A percentile compares a stretch with the other conserved stretches of the same genome.
These are phyloP conservation scores for Zygosaccharomyces siamensis DNA, from an alignment of 805 yeast genomes.

Conservation along the genomic window DNA sequence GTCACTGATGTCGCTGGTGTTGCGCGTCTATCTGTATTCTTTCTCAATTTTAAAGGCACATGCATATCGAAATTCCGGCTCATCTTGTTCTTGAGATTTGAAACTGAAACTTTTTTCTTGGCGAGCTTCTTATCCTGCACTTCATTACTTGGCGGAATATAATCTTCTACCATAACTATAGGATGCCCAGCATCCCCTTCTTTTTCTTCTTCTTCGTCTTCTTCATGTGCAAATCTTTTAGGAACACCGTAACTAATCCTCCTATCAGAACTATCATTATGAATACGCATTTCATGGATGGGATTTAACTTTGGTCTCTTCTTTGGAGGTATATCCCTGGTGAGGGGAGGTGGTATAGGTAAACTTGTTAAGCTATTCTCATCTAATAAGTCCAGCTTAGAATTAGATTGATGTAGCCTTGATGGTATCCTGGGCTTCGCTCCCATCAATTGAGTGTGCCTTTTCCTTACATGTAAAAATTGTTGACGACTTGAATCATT, in stretches of 20 bases:
- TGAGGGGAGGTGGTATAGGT: conserved; percentile 30
- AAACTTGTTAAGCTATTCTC: conserved; percentile 28
- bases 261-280: conserved; percentile 13
- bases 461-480: conserved; percentile 18
- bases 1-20: conserved; percentile 13
- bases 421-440: conserved; percentile 30
- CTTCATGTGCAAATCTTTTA: neutral
- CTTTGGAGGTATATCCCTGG: conserved; percentile 5
- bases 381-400: conserved; percentile 32
- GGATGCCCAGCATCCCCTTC: conserved; percentile 19
- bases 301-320: conserved; percentile 15
- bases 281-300: conserved; percentile 19
- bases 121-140: conserved; percentile 1
- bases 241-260: conserved; percentile 17
- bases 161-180: conserved; percentile 31
- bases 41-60: conserved; percentile 25
- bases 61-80: conserved; percentile 19
- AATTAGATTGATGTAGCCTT: conserved; percentile 21
- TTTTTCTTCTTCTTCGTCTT: conserved; percentile 3
- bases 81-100: conserved; percentile 27
- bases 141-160: conserved; percentile 20
- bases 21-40: conserved; percentile 1
- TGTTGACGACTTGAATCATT: conserved; percentile 10
- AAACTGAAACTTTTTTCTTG: conserved; percentile 27
- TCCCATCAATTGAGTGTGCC: conserved; percentile 27